Evolutionary conservation across 192 early-diverging fungal species (phyloP).

Genomic region (Funneliformis geosporum): DNA sequence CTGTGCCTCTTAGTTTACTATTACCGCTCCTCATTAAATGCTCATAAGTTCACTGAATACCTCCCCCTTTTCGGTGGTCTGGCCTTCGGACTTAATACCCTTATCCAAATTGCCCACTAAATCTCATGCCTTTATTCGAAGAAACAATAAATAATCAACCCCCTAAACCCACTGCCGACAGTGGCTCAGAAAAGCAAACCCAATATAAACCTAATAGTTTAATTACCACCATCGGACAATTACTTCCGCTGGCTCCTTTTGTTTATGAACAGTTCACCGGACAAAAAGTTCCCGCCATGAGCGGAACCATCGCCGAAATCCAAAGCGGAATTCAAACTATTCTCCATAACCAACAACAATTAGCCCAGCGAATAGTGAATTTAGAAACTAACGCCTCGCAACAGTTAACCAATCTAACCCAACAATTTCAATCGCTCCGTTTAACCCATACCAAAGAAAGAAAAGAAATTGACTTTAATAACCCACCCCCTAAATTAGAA

Average conservation of each 20-base stretch:
- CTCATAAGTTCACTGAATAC: not conserved
- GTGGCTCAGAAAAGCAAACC: no score
- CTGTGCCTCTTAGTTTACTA: not conserved
- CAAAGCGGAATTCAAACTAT: conserved; percentile 11
- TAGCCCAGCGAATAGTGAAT: not conserved
- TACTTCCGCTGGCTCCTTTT: not conserved
- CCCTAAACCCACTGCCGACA: no score
- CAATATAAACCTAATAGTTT: not conserved
- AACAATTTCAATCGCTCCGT: conserved; percentile 8
- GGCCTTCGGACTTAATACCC: not conserved
- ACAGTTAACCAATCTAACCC: not conserved
- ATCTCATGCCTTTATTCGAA: no score
- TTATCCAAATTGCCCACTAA: not conserved
- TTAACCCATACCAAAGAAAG: not conserved
- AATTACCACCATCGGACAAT: not conserved
- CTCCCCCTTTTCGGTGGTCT: not conserved
- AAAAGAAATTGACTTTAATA: conserved; percentile 13
- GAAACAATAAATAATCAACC: no score
- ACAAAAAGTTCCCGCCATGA: not conserved
- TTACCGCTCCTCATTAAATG: not conserved
- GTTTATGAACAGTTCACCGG: conserved; percentile 1
- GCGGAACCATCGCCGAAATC: conserved; percentile 8
- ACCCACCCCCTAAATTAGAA: no score
- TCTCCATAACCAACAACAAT: not conserved
- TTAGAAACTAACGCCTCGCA: not conserved